Conservation (phyloP, 2,329 filamentous ascomycete genomes). For the Monilinia aucupariae region DNA sequence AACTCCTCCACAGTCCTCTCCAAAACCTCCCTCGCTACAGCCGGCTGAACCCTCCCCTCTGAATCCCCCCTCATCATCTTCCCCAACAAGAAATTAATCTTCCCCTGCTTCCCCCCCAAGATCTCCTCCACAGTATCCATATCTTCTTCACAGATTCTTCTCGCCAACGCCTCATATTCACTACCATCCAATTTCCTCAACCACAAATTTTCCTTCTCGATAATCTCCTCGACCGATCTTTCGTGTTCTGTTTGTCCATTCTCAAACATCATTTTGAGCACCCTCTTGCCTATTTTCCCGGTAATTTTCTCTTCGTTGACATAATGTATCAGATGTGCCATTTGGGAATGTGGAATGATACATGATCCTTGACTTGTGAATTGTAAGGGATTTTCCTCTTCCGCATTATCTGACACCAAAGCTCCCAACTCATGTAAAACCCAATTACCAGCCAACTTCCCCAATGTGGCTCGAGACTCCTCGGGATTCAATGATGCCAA, state of each 20-base stretch:
- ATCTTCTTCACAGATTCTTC: constrained; percentile 47
- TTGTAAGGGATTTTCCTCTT: constrained; percentile 27
- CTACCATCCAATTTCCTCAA: constrained; percentile 49
- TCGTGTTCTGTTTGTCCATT: constrained; percentile 37
- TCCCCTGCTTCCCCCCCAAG: constrained; percentile 53
- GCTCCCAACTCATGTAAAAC: constrained; percentile 72
- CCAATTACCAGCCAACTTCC: constrained; percentile 55
- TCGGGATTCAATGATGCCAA: constrained; percentile 16
- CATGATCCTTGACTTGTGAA: constrained; percentile 29
- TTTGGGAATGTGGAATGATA: constrained; percentile 26
- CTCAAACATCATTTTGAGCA: constrained; percentile 50
- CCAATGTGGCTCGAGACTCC: constrained; percentile 32
- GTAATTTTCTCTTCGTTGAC: constrained; percentile 43
- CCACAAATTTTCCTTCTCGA: constrained; percentile 51
- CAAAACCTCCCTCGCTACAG: constrained; percentile 50
- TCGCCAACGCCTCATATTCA: constrained; percentile 52
- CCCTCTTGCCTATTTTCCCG: constrained; percentile 53
- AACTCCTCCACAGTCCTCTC: not conserved
- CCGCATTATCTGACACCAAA: constrained; percentile 47
- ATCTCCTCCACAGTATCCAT: constrained; percentile 53
- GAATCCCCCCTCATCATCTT: constrained; percentile 59
- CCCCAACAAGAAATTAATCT: constrained; percentile 62
- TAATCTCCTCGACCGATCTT: constrained; percentile 44
- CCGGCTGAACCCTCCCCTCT: constrained; percentile 57
- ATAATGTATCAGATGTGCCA: constrained; percentile 43